Evolutionary conservation across 169 alveolate genomes (phyloP), one percentile per base, ranked within the genome.

Genomic region (Amoebophrya sp.): DNA sequence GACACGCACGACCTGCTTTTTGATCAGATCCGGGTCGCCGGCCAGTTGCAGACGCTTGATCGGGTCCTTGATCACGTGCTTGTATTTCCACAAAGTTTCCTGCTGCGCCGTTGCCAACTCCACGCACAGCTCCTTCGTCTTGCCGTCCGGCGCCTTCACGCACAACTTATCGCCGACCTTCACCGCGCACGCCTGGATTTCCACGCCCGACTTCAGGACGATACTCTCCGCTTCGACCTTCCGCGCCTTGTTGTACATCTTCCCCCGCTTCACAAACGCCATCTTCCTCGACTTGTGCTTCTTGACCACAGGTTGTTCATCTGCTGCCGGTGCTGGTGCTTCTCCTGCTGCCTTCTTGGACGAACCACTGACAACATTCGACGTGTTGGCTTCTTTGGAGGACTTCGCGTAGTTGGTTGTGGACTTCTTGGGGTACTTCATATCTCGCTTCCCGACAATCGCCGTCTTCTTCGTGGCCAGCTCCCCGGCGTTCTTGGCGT

Each of bases 1-100:
- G 10, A 66, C 83, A 66, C 83, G 83, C 7, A 66, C 32, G 66
- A 47, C 83, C 83, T 66, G 83, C 83, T 66, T 66, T 25, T 66
- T 66, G 2, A 66, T 25, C 83, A 25, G 1, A 25, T n/a, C 83
- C 10, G 7, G 32, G 35, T 7, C 32, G 29, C 39, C 32, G 38
- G 35, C 12, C 29, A 66, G 83, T 3, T 18, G 38, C 83, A 66
- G 83, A 2, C 83, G 83, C 83, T 66, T 66, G 83, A 66, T 66
- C 35, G 83, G 83, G 83, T 66, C 83, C 83, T 66, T 66, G 10
- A 66, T 25, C 83, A 25, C 1, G 1, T n/a, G 12, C 83, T 25
- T 7, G 83, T 66, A 66, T 25, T 66, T 66, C 83, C 83, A 66
- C 83, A 66, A 25, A 7, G 32, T 25, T 25, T 66, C 83, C 32